These are phyloP conservation scores for Hypoxylon cercidicola DNA, from an alignment of 495 filamentous ascomycete genomes.

Conservation along the genomic window DNA sequence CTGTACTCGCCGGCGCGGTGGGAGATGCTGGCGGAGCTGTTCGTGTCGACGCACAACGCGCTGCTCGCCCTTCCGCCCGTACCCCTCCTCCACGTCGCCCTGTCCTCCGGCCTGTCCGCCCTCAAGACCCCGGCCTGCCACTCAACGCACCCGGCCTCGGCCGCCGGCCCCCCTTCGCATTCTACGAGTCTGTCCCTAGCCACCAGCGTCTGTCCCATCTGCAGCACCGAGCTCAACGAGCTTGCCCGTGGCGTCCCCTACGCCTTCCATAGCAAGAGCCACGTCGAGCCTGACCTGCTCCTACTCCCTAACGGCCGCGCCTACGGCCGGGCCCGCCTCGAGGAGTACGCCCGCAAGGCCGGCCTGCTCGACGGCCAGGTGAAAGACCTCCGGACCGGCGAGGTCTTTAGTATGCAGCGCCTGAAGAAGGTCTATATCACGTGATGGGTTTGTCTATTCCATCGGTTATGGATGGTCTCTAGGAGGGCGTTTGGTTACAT, in stretches of 20 bases:
- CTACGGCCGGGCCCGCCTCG: constrained; percentile 79
- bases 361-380: constrained; percentile 71
- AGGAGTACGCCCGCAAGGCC: constrained; percentile 79
- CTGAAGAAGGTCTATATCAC: constrained; percentile 91
- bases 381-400: constrained; percentile 83
- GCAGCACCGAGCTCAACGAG: constrained; percentile 91
- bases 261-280: constrained; percentile 92
- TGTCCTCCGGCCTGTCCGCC: constrained; percentile 90
- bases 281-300: constrained; percentile 85
- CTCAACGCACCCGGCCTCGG: constrained; percentile 59
- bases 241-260: constrained; percentile 90
- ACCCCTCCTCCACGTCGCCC: constrained; percentile 90
- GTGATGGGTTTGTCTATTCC: constrained; percentile 27
- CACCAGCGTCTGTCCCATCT: constrained; percentile 84
- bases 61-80: constrained; percentile 83
- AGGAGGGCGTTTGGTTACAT: not conserved
- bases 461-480: not conserved
- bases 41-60: constrained; percentile 85
- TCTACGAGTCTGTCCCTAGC: constrained; percentile 53
- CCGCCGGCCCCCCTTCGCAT: constrained; percentile 48
- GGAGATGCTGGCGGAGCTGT: constrained; percentile 79
- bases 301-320: constrained; percentile 88
- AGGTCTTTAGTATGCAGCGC: constrained; percentile 66
- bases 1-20: constrained; percentile 80
- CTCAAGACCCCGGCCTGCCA: constrained; percentile 97